Evolutionary conservation across 2,329 filamentous ascomycete genomes (phyloP).

Genomic region (Aaosphaeria arxii): DNA sequence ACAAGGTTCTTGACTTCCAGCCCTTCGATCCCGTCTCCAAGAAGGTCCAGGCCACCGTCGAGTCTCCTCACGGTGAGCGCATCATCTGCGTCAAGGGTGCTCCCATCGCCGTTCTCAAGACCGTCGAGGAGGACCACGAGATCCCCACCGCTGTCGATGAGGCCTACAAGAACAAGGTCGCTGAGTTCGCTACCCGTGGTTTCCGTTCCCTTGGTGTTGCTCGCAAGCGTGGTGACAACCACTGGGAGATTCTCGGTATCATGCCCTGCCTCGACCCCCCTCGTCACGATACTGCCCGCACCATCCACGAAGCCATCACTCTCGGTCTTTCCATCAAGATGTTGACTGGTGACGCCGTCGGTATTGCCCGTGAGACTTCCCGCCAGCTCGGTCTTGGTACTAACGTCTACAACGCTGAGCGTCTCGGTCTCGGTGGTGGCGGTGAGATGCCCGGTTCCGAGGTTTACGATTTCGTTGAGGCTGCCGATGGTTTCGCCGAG

Average conservation of each 20-base stretch:
- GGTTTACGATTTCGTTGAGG: conserved; percentile 93
- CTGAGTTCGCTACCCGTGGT: conserved; percentile 87
- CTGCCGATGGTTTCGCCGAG: conserved; percentile 90
- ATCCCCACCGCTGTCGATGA: conserved; percentile 74
- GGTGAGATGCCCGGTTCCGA: conserved; percentile 92
- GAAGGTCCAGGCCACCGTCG: conserved; percentile 81
- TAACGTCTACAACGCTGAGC: conserved; percentile 92
- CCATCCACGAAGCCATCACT: conserved; percentile 83
- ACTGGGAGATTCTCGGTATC: conserved; percentile 91
- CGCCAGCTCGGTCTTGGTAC: conserved; percentile 88
- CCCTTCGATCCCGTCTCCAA: conserved; percentile 93
- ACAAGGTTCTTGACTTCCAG: conserved; percentile 79
- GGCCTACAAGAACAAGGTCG: conserved; percentile 89
- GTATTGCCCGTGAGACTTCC: conserved; percentile 88
- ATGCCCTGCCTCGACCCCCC: conserved; percentile 93
- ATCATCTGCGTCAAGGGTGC: conserved; percentile 91
- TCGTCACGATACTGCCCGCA: conserved; percentile 85
- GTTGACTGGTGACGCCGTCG: conserved; percentile 92
- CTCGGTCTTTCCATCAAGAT: conserved; percentile 92
- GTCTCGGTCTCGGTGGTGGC: conserved; percentile 83
- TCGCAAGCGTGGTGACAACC: conserved; percentile 76
- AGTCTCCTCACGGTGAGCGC: conserved; percentile 77
- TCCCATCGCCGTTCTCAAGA: conserved; percentile 82
- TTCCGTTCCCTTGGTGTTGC: conserved; percentile 93
- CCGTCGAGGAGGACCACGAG: conserved; percentile 79